Evolutionary conservation across 495 filamentous ascomycete genomes (phyloP).

Genomic region (Neurospora africana): DNA sequence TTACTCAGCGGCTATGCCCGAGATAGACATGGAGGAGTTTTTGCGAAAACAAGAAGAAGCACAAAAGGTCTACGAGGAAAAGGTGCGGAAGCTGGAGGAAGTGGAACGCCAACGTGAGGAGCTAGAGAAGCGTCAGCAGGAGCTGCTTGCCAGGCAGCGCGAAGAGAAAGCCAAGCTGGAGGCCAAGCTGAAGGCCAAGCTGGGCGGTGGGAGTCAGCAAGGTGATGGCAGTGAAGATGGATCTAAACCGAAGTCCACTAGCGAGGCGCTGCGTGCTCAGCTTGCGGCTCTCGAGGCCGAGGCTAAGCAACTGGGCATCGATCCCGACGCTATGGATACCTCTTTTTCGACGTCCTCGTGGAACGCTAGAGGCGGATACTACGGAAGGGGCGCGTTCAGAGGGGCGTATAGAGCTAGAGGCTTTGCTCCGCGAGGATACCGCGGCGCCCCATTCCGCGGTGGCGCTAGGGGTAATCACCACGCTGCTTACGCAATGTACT

Average conservation of each 20-base stretch:
- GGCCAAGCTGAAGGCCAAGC: conserved; percentile 37
- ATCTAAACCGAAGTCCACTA: conserved; percentile 25
- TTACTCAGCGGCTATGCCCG: conserved; percentile 32
- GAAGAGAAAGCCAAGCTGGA: conserved; percentile 66
- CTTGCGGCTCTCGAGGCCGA: conserved; percentile 77
- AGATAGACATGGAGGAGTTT: conserved; percentile 72
- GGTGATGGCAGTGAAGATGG: conserved; percentile 11
- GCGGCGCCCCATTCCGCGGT: conserved; percentile 28
- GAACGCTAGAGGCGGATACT: conserved; percentile 23
- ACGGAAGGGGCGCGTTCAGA: conserved; percentile 34
- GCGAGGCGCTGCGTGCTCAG: conserved; percentile 60
- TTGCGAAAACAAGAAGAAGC: conserved; percentile 64
- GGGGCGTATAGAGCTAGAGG: conserved; percentile 34
- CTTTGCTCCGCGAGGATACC: conserved; percentile 31
- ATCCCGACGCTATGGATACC: conserved; percentile 39
- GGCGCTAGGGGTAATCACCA: conserved; percentile 45
- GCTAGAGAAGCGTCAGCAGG: conserved; percentile 65
- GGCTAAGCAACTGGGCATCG: conserved; percentile 68
- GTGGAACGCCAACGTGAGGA: conserved; percentile 60
- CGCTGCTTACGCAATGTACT: conserved; percentile 53
- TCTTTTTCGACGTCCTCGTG: conserved; percentile 25
- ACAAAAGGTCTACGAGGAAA: conserved; percentile 71
- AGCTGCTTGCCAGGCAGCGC: conserved; percentile 60
- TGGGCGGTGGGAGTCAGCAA: conserved; percentile 1
- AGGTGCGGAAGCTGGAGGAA: conserved; percentile 60